Conservation (phyloP, 768 basidiomycete genomes). For the Phaeotremella fagi region DNA sequence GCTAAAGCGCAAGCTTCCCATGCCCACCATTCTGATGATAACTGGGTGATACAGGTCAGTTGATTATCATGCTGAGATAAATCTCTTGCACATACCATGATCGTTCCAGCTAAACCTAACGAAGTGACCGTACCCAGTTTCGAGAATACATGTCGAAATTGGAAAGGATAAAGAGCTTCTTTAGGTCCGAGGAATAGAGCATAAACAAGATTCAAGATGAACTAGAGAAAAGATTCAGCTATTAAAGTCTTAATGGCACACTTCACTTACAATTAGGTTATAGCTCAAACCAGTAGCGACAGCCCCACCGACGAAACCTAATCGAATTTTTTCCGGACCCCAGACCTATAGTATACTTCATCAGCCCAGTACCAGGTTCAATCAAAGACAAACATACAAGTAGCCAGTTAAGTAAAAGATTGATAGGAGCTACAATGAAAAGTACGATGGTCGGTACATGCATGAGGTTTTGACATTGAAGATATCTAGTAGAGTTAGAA, state of each 20-base stretch:
- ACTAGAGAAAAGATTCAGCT: slow-evolving; percentile 46
- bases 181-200: slow-evolving; percentile 50
- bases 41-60: slow-evolving; percentile 51
- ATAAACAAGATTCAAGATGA: slow-evolving; percentile 45
- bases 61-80: background rate
- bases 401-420: slow-evolving; percentile 73
- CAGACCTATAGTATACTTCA: slow-evolving; percentile 55
- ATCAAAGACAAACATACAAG: slow-evolving; percentile 54
- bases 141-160: slow-evolving; percentile 62
- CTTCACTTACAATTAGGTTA: slow-evolving; percentile 64
- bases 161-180: slow-evolving; percentile 79
- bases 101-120: slow-evolving; percentile 61
- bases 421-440: slow-evolving; percentile 75
- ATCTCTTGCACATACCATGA: slow-evolving; percentile 35
- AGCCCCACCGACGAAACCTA: slow-evolving; percentile 91
- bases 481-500: slow-evolving; percentile 52
- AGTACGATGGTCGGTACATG: slow-evolving; percentile 78
- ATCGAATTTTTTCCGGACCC: slow-evolving; percentile 70
- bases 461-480: slow-evolving; percentile 84
- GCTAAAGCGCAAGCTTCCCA: slow-evolving; percentile 64
- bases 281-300: slow-evolving; percentile 82
- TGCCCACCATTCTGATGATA: slow-evolving; percentile 90
- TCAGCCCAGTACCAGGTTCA: background rate
- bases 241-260: slow-evolving; percentile 54
- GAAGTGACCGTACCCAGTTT: slow-evolving; percentile 58